Base-by-base conservation (phyloP, 2,329 filamentous ascomycete species). In the Phialophora expanda region DNA sequence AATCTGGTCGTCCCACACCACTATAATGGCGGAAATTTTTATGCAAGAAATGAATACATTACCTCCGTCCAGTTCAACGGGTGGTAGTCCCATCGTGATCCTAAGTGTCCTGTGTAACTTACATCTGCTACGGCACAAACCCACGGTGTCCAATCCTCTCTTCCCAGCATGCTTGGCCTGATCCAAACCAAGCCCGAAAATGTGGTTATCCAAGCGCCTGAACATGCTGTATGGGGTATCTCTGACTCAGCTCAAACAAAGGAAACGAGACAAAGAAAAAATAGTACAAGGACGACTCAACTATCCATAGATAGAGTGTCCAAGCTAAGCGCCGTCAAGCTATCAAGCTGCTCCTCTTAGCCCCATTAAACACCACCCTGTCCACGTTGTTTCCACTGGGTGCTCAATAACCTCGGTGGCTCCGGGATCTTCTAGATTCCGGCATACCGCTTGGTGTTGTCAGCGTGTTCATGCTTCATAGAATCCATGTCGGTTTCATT, bases 371-470 rank as follows among this genome's bases (percentile, higher is more conserved):
- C 38, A 44, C 38, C 14, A 20, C 38, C 8, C 14, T n/a, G 17
- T 44, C 38, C 38, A 44, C 17, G 17, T 44, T 6, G 17, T n/a
- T n/a, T 7, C 38, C 38, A n/a, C 38, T 8, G 38, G 14, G 17
- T 20, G 6, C 14, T 44, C 38, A 22, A 11, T 60, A 56, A 56
- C 34, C 53, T 56, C 24, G 80, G 79, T 30, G 81, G 82, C 28
- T 81, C 78, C 3, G 79, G 81, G 38, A 82, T 76, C 57, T 81
- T 81, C 79, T 80, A 83, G n/a, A 71, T 55, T 9, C 26, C 26
- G 17, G 24, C 24, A 55, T 32, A 55, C 41, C 46, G 9, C 28
- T 34, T 63, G 34, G 32, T 57, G 51, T 9, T 22, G 32, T 38
- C 53, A 53, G 11, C 7, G 4, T 32, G 22, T 48, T 54, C 50